Evolutionary conservation across 75 land plant genomes (phyloP), one percentile per base, ranked within the genome.

Genomic region (Cryptomeria japonica): DNA sequence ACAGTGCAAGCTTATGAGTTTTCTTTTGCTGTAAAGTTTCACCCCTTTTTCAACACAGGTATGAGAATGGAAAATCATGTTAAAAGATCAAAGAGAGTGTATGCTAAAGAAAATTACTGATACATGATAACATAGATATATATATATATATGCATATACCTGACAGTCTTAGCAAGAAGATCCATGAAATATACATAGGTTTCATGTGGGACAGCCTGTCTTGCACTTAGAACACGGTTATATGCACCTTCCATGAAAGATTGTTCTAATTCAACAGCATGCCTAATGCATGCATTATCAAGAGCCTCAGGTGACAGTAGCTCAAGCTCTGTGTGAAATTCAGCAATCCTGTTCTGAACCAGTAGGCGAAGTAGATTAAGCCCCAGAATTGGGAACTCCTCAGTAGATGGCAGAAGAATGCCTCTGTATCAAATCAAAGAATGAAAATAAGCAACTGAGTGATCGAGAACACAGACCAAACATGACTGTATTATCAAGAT

Each of bases 191-290:
- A 98, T 15, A 88, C 94, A 86, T 95, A 98, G 12, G 97, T 95
- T 72, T 96, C 97, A 91, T 98, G 96, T 0, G 98, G 99, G 51
- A 95, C 97, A 41, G 93, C 92, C 89, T 98, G 97, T 83, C 98
- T 94, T 56, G 98, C 98, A 90, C 91, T 94, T 88, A 96, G 89
- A 10, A 98, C 99, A 89, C 96, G 95, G 82, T 98, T 94, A 88
- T 98, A 98, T 37, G 98, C 98, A 41, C 99, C 97, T 90, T 98
- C 98, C 98, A 98, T 96, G 87, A 98, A 96, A 34, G 98, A 96
- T 86, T 98, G 98, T 89, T 98, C 99, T 80, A 98, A 88, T 87
- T 98, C 97, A 51, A 98, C 98, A 68, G 96, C 98, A 92, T 95
- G 95, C 90, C 94, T 96, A 79, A 98, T 95, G 93, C 94, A 96